A percentile compares a stretch with the other conserved stretches of the same genome.
phyloP scores from a whole-genome alignment of 2,329 filamentous ascomycete genomes.

The Colletotrichum tropicicola region DNA sequence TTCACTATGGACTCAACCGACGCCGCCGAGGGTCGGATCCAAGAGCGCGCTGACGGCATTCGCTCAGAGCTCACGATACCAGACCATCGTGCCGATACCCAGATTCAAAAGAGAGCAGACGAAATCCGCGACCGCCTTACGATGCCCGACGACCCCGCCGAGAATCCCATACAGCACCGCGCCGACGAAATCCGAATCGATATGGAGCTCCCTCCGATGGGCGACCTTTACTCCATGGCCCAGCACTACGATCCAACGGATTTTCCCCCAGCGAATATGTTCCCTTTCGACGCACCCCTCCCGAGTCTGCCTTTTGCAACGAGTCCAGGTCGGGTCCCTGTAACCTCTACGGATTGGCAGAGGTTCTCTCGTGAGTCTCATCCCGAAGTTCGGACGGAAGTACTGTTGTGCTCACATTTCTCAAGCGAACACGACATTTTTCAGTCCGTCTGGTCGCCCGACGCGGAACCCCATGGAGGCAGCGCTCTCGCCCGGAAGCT shows the following conservation, averaged over 20 bases:
- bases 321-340: no score
- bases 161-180: background rate
- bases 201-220: background rate
- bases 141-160: background rate
- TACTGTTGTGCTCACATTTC: background rate
- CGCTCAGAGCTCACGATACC: background rate
- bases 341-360: no score
- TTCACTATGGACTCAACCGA: background rate
- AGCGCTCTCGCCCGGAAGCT: constrained; percentile 3
- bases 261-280: background rate
- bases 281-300: background rate
- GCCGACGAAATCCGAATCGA: background rate
- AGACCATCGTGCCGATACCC: background rate
- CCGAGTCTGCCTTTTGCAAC: background rate
- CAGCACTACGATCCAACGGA: background rate
- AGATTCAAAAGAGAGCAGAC: background rate
- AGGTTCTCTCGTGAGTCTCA: background rate
- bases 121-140: background rate
- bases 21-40: background rate
- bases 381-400: background rate
- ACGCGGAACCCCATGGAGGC: constrained; percentile 12
- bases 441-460: constrained; percentile 9
- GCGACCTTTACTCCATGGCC: background rate
- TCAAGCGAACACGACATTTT: background rate
- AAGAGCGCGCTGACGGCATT: background rate